Evolutionary conservation across 2,329 filamentous ascomycete genomes (phyloP).

Genomic region (Grosmannia serpens): DNA sequence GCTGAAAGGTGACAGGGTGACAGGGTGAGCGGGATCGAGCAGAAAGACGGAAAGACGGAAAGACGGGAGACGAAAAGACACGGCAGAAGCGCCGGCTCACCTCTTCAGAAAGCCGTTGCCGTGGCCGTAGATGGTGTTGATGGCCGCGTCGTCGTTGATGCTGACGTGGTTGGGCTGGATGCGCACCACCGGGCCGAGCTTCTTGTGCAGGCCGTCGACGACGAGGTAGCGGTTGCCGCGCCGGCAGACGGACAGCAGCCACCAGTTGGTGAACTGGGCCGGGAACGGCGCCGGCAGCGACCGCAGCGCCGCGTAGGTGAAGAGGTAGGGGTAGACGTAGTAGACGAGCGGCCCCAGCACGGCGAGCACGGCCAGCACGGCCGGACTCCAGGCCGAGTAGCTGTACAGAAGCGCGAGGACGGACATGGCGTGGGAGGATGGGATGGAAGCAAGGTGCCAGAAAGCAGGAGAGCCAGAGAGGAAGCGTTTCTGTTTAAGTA

Average conservation of each 20-base stretch:
- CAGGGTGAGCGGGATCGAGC: not conserved
- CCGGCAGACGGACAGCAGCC: conserved; percentile 59
- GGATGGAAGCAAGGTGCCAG: not conserved
- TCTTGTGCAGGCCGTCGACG: conserved; percentile 65
- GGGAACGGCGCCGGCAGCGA: conserved; percentile 51
- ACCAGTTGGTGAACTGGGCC: conserved; percentile 61
- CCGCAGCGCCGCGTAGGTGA: conserved; percentile 39
- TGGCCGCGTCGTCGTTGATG: conserved; percentile 68
- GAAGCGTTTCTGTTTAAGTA: not conserved
- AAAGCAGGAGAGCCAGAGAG: not conserved
- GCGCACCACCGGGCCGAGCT: conserved; percentile 66
- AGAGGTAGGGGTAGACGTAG: conserved; percentile 49
- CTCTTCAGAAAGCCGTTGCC: conserved; percentile 65
- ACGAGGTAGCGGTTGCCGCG: conserved; percentile 50
- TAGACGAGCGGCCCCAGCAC: conserved; percentile 37
- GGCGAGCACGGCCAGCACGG: conserved; percentile 18
- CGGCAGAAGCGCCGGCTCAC: conserved; percentile 31
- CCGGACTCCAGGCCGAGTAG: conserved; percentile 33
- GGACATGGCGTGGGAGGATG: not conserved
- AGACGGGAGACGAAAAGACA: not conserved
- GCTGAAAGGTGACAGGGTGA: conserved; percentile 27
- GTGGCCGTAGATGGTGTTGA: conserved; percentile 66
- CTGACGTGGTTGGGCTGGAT: conserved; percentile 79
- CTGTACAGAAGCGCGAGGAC: not conserved
- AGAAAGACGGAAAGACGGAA: not conserved